Conservation (phyloP, 768 basidiomycete genomes). For the Psilocybe cubensis region DNA sequence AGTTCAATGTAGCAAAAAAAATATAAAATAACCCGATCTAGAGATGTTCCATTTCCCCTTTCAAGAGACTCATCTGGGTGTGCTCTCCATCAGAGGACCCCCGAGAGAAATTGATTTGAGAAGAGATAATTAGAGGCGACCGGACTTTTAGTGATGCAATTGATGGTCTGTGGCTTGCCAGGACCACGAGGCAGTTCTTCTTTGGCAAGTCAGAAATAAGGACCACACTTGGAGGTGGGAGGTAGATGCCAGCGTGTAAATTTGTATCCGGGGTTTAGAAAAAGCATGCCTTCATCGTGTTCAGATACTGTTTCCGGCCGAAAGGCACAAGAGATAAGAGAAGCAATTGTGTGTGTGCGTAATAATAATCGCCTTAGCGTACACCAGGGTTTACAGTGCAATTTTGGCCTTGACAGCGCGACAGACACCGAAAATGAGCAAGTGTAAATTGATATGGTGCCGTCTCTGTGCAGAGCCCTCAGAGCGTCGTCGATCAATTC, state of each 20-base stretch:
- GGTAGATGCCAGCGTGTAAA: constrained; percentile 61
- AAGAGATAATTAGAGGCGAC: constrained; percentile 30
- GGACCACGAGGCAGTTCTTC: constrained; percentile 44
- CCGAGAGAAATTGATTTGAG: constrained; percentile 24
- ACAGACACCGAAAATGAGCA: constrained; percentile 18
- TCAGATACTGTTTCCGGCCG: constrained; percentile 56
- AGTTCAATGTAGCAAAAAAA: constrained; percentile 27
- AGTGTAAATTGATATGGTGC: constrained; percentile 15
- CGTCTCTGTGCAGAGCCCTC: constrained; percentile 16
- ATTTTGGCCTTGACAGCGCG: constrained; percentile 18
- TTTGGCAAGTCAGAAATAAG: constrained; percentile 62
- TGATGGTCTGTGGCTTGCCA: constrained; percentile 30
- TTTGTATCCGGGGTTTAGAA: constrained; percentile 66
- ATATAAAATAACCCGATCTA: constrained; percentile 22
- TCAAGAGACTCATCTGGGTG: constrained; percentile 18
- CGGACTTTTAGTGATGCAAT: constrained; percentile 28
- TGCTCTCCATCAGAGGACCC: constrained; percentile 24
- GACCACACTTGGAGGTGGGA: constrained; percentile 49
- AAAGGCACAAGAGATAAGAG: constrained; percentile 60
- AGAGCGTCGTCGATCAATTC: constrained; percentile 31
- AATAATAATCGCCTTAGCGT: constrained; percentile 11
- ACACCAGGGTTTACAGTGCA: constrained; percentile 17
- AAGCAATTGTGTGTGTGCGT: constrained; percentile 24
- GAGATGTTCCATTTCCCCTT: constrained; percentile 28
- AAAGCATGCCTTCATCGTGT: constrained; percentile 72